Base-by-base conservation (phyloP, 352 stramenopile genomes). In the Phytopythium montanum region DNA sequence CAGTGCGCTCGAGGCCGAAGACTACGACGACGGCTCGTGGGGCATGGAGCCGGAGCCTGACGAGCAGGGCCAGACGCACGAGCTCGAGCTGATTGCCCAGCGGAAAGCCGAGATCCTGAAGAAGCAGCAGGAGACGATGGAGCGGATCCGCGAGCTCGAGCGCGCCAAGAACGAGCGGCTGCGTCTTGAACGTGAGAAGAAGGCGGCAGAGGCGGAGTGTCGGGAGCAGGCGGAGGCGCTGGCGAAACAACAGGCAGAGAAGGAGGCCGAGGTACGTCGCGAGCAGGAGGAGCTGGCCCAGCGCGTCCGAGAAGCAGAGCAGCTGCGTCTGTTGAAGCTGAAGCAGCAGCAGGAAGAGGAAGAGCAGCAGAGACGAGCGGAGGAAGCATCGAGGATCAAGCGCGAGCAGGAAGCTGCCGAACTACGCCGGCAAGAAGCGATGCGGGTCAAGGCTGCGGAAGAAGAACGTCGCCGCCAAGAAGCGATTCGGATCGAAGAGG, bases 1-100 rank as follows among this genome's bases (percentile, higher is more conserved):
- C 25, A 36, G 31, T 34, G 33, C 29, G 18, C 2, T 12, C 29
- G 12, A 19, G 2, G n/a, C 16, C 33, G 51, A 16, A 9, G 10
- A 46, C n/a, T 26, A 23, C 10, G 51, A 44, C 28, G 36, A 34
- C 19, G 38, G 49, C 8, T 49, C 53, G 3, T 48, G 23, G 34
- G 38, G 53, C 10, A 50, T 49, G 34, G 53, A 48, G 16, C 53
- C n/a, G 58, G 62, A 65, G 31, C 21, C 28, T 23, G 41, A 68
- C 58, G 54, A 79, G 53, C 69, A 72, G 10, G 45, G 9, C 1
- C 21, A 31, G 61, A 48, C 48, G 1, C 62, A 76, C 34, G 74
- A 92, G 29, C 61, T 94, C 14, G 70, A 85, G 34, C 41, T 73
- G 25, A 93, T 93, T 49, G 73, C 80, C 13, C 66, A 69, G 33